These are phyloP conservation scores for Rhynchosporium agropyri DNA, from an alignment of 2,329 filamentous ascomycete species.

Conservation along the genomic window DNA sequence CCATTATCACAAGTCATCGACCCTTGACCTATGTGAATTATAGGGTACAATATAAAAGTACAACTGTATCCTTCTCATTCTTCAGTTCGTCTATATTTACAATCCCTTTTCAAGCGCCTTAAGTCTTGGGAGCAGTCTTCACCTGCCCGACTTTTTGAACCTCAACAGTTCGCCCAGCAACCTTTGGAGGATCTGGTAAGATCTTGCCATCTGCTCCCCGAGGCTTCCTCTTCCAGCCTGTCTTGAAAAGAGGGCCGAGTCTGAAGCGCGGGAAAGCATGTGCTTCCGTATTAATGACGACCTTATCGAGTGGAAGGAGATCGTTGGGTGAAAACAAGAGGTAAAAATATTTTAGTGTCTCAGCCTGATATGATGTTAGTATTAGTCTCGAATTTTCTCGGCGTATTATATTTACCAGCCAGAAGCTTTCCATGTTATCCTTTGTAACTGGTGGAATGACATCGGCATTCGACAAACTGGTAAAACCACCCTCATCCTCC, in stretches of 20 bases:
- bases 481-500: conserved; percentile 77
- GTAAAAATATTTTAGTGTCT: conserved; percentile 98
- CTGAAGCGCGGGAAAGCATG: conserved; percentile 89
- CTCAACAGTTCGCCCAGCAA: conserved; percentile 20
- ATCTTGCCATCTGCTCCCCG: conserved; percentile 48
- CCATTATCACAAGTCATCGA: background rate
- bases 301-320: conserved; percentile 78
- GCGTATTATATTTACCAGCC: conserved; percentile 68
- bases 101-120: conserved; percentile 9
- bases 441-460: conserved; percentile 66
- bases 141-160: conserved; percentile 28
- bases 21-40: conserved; percentile 3
- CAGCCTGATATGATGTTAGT: conserved; percentile 61
- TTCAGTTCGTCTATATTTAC: conserved; percentile 23
- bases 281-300: conserved; percentile 96
- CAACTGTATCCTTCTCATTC: background rate
- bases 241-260: conserved; percentile 74
- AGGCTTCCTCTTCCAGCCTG: conserved; percentile 77
- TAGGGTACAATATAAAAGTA: conserved; percentile 13
- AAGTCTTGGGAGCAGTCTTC: conserved; percentile 18
- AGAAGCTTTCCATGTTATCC: conserved; percentile 99
- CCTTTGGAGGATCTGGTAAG: conserved; percentile 32
- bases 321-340: conserved; percentile 86
- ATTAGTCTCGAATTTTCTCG: conserved; percentile 8
- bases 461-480: conserved; percentile 76